phyloP scores from a whole-genome alignment of 805 yeast species.

The Yamadazyma takamatsuzukensis region DNA sequence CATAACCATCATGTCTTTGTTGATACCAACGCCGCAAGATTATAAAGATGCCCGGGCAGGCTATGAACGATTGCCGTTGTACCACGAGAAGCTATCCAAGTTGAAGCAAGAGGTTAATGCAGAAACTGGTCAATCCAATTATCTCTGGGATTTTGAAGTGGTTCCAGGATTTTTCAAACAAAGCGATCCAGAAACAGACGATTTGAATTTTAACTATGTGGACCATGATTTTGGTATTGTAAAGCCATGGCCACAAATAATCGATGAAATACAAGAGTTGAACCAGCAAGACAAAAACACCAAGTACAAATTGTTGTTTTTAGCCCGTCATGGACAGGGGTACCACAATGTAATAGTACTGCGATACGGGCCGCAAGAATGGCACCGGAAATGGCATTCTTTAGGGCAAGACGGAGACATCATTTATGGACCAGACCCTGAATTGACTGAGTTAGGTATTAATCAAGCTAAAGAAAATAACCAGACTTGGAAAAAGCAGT shows the following conservation, averaged over 20 bases:
- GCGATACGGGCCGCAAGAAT: conserved; percentile 51
- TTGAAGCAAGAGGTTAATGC: background rate
- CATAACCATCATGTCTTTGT: conserved; percentile 24
- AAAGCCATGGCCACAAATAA: conserved; percentile 38
- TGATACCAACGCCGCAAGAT: conserved; percentile 31
- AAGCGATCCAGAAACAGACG: conserved; percentile 42
- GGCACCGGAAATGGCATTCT: conserved; percentile 56
- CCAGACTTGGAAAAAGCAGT: conserved; percentile 41
- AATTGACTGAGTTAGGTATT: conserved; percentile 51
- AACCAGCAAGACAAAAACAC: conserved; percentile 18
- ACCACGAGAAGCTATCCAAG: conserved; percentile 8
- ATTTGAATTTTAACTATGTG: conserved; percentile 40
- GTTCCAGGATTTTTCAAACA: conserved; percentile 51
- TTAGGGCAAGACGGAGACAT: conserved; percentile 52
- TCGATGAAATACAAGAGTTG: conserved; percentile 9
- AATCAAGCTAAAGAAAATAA: conserved; percentile 53
- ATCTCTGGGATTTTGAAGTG: conserved; percentile 45
- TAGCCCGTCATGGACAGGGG: conserved; percentile 72
- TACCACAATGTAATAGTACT: conserved; percentile 55
- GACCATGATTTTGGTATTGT: conserved; percentile 42
- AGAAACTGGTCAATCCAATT: conserved; percentile 12
- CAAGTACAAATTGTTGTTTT: conserved; percentile 45
- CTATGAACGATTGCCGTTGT: conserved; percentile 13
- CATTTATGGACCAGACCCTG: conserved; percentile 60
- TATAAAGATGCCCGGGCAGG: conserved; percentile 32